phyloP scores from a whole-genome alignment of 2,329 filamentous ascomycete genomes.

The Fusarium nematophilum region DNA sequence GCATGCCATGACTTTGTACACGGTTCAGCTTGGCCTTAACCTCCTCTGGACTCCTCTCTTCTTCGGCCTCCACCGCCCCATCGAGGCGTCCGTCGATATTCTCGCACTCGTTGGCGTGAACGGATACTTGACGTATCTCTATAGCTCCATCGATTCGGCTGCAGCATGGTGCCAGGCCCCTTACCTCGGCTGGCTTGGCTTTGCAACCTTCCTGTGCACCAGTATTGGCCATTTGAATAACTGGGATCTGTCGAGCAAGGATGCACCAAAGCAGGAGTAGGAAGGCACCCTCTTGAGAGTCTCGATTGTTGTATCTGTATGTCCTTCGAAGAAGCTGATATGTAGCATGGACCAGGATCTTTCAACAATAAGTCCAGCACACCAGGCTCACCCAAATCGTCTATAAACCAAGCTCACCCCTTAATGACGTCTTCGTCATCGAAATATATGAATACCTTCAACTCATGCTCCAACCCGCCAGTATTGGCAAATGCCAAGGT shows the following conservation, averaged over 20 bases:
- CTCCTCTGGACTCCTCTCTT: slow-evolving; percentile 93
- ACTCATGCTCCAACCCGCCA: slow-evolving; percentile 14
- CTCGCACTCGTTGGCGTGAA: slow-evolving; percentile 77
- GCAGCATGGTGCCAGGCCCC: slow-evolving; percentile 82
- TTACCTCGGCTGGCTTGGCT: slow-evolving; percentile 87
- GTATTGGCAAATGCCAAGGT: background rate
- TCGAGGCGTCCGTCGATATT: slow-evolving; percentile 81
- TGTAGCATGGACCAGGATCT: background rate
- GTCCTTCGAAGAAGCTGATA: background rate
- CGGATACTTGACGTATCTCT: slow-evolving; percentile 79
- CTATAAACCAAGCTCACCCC: slow-evolving; percentile 12
- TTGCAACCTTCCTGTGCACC: slow-evolving; percentile 86
- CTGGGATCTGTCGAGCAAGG: slow-evolving; percentile 65
- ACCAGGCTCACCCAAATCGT: slow-evolving; percentile 9
- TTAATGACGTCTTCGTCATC: background rate
- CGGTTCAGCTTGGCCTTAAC: slow-evolving; percentile 86
- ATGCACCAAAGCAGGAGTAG: slow-evolving; percentile 39
- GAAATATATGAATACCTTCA: slow-evolving; percentile 8
- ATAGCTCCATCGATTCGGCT: slow-evolving; percentile 77
- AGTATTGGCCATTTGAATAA: slow-evolving; percentile 75
- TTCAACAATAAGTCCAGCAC: background rate
- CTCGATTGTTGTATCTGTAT: slow-evolving; percentile 1
- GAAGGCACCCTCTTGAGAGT: slow-evolving; percentile 27
- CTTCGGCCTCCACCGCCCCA: slow-evolving; percentile 80
- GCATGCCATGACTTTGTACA: slow-evolving; percentile 83